Conservation (phyloP, 2,329 filamentous ascomycete species). For the Exophiala sp. region DNA sequence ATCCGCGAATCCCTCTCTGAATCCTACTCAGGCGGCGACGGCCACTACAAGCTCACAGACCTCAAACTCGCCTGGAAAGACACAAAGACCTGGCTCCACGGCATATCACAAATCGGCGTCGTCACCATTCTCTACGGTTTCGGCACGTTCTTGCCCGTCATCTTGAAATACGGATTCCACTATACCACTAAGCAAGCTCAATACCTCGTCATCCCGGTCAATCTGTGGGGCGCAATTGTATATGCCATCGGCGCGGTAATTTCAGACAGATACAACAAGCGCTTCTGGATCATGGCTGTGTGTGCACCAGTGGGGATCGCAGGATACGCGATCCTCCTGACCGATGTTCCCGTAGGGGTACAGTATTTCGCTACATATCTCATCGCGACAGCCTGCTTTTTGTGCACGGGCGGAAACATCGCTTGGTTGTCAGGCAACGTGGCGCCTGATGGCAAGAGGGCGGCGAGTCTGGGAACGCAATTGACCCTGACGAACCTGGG, state of each 20-base stretch:
- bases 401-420: slow-evolving; percentile 32
- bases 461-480: slow-evolving; percentile 35
- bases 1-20: slow-evolving; percentile 34
- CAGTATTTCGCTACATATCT: slow-evolving; percentile 32
- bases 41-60: slow-evolving; percentile 31
- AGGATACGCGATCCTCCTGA: slow-evolving; percentile 35
- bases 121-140: slow-evolving; percentile 39
- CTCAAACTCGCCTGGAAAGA: slow-evolving; percentile 32
- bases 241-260: slow-evolving; percentile 31
- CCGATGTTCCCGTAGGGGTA: slow-evolving; percentile 26
- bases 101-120: slow-evolving; percentile 34
- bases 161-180: slow-evolving; percentile 49
- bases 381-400: slow-evolving; percentile 33
- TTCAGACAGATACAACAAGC: slow-evolving; percentile 32
- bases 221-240: slow-evolving; percentile 32
- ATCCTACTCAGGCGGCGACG: slow-evolving; percentile 26
- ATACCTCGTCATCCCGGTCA: slow-evolving; percentile 37
- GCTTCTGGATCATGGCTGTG: slow-evolving; percentile 36
- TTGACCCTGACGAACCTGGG: slow-evolving; percentile 19
- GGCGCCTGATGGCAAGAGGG: slow-evolving; percentile 31
- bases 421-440: slow-evolving; percentile 34
- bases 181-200: slow-evolving; percentile 46
- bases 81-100: slow-evolving; percentile 33
- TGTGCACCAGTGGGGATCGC: slow-evolving; percentile 33
- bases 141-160: slow-evolving; percentile 56